Evolutionary conservation across 495 filamentous ascomycete genomes (phyloP).

Genomic region (Astrothelium macrocarpum): DNA sequence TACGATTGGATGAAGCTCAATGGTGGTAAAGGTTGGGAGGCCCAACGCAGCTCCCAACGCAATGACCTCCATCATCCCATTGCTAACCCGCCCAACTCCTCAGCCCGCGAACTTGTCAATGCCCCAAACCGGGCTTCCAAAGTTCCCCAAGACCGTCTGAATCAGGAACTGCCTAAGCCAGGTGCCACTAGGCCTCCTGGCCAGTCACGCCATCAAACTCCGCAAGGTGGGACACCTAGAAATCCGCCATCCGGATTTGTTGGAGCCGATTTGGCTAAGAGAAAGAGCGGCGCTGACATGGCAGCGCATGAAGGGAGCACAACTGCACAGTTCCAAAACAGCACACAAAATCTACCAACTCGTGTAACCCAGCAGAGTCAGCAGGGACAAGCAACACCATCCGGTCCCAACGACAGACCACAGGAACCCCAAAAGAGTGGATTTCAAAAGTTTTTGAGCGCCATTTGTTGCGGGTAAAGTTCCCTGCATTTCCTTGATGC

Average conservation of each 20-base stretch:
- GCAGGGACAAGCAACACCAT: constrained; percentile 27
- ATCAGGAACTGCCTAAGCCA: constrained; percentile 53
- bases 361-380: constrained; percentile 53
- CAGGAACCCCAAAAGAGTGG: constrained; percentile 12
- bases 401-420: constrained; percentile 43
- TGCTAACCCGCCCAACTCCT: constrained; percentile 57
- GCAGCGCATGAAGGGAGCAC: constrained; percentile 63
- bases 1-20: constrained; percentile 99
- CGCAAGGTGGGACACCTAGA: constrained; percentile 1
- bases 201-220: constrained; percentile 50
- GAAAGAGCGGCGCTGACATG: constrained; percentile 60
- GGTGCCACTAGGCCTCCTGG: constrained; percentile 53
- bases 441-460: background rate
- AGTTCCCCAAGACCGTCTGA: constrained; percentile 77
- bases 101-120: constrained; percentile 66
- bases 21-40: constrained; percentile 88
- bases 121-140: constrained; percentile 50
- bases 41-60: constrained; percentile 13
- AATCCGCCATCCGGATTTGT: background rate
- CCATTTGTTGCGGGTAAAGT: constrained; percentile 1
- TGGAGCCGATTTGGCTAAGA: constrained; percentile 41
- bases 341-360: constrained; percentile 65
- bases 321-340: constrained; percentile 85
- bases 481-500: background rate
- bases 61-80: constrained; percentile 62